Conservation (phyloP, 2,329 filamentous ascomycete genomes). For the Periconia digitata region DNA sequence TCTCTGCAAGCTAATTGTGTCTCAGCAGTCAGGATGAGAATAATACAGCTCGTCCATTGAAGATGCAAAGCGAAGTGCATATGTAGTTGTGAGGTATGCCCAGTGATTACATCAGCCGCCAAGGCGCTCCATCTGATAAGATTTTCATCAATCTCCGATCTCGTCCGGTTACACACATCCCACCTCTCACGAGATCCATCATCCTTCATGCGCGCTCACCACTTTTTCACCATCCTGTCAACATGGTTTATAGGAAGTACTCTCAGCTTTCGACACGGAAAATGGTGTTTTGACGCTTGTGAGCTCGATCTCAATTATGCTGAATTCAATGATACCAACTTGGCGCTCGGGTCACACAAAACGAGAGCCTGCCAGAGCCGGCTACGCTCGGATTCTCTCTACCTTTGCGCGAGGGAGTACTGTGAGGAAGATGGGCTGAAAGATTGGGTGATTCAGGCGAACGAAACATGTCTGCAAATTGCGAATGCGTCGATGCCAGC, state of each 20-base stretch:
- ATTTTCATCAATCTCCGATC: slow-evolving; percentile 21
- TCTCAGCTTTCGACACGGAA: slow-evolving; percentile 19
- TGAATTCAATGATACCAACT: slow-evolving; percentile 35
- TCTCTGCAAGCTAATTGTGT: no score
- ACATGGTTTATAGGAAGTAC: slow-evolving; percentile 11
- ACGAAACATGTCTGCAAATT: slow-evolving; percentile 23
- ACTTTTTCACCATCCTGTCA: slow-evolving; percentile 8
- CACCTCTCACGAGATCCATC: slow-evolving; percentile 5
- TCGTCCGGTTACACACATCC: slow-evolving; percentile 5
- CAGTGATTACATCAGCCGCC: background rate
- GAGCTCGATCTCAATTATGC: slow-evolving; percentile 30
- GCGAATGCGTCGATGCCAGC: slow-evolving; percentile 25
- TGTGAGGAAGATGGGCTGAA: slow-evolving; percentile 19
- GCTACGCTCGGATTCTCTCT: slow-evolving; percentile 27
- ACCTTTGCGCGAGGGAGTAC: slow-evolving; percentile 30
- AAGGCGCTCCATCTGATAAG: slow-evolving; percentile 24
- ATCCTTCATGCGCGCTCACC: slow-evolving; percentile 19
- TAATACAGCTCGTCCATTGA: background rate
- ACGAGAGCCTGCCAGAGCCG: slow-evolving; percentile 28
- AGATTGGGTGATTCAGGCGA: slow-evolving; percentile 20
- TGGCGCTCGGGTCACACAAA: slow-evolving; percentile 23
- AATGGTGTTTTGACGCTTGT: slow-evolving; percentile 33
- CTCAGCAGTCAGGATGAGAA: background rate
- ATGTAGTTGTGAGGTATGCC: background rate
- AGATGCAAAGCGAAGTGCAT: background rate